phyloP scores from a whole-genome alignment of 441 rosid species.

The Gossypium gossypioides region DNA sequence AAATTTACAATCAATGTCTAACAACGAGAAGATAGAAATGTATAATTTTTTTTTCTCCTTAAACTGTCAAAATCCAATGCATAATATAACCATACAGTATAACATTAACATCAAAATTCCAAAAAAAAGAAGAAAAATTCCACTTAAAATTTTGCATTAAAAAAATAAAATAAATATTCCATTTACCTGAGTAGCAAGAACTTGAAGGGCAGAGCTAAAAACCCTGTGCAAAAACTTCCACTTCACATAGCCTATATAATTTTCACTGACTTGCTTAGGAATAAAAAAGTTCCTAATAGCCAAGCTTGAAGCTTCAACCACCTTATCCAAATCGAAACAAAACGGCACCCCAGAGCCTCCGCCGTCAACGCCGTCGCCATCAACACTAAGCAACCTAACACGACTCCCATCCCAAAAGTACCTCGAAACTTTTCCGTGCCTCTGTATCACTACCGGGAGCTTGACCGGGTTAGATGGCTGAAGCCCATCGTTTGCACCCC shows the following conservation, averaged over 20 bases:
- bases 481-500: conserved; percentile 18
- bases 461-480: conserved; percentile 20
- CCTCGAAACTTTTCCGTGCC: conserved; percentile 48
- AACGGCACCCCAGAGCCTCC: conserved; percentile 30
- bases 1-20: not conserved
- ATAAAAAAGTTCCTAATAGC: conserved; percentile 56
- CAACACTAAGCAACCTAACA: conserved; percentile 36
- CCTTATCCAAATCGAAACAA: conserved; percentile 25
- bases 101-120: not conserved
- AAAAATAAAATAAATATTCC: not conserved
- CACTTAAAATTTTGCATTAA: not conserved
- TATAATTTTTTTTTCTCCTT: not conserved
- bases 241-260: conserved; percentile 63
- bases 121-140: not conserved
- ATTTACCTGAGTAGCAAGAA: conserved; percentile 90
- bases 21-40: not conserved
- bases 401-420: conserved; percentile 50
- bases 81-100: not conserved
- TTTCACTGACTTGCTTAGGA: conserved; percentile 60
- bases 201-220: conserved; percentile 85
- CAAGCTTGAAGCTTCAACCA: conserved; percentile 30
- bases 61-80: not conserved
- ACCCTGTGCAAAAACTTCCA: conserved; percentile 92
- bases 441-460: conserved; percentile 46
- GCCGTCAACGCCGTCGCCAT: conserved; percentile 40